Conservation (phyloP, 2,329 filamentous ascomycete species). For the Colletotrichum higginsianum region DNA sequence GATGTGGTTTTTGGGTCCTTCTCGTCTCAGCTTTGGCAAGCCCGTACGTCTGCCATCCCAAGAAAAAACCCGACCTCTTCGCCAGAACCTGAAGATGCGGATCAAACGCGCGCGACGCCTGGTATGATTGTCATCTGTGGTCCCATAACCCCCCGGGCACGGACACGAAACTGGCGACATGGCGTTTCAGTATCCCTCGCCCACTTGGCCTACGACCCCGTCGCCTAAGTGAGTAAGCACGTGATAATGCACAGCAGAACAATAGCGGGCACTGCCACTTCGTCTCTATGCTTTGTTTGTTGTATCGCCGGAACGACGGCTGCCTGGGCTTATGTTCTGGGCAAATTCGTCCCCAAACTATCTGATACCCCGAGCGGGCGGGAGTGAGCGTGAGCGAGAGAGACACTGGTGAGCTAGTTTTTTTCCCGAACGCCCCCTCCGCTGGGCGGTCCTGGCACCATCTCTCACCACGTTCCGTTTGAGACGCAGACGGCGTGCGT, state of each 20-base stretch:
- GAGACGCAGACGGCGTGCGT: neutral
- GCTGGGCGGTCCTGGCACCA: constrained; percentile 3
- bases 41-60: constrained; percentile 35
- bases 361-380: neutral
- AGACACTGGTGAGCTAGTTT: neutral
- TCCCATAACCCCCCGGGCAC: constrained; percentile 18
- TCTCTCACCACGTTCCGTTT: neutral
- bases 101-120: constrained; percentile 36
- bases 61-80: constrained; percentile 10
- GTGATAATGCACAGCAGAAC: neutral
- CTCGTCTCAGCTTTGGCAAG: constrained; percentile 31
- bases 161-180: constrained; percentile 40
- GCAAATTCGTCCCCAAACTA: neutral
- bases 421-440: constrained; percentile 11
- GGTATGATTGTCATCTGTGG: constrained; percentile 13
- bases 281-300: neutral
- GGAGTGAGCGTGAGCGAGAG: neutral
- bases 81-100: constrained; percentile 30
- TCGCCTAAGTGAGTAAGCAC: constrained; percentile 28
- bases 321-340: neutral
- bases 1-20: constrained; percentile 7
- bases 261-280: neutral
- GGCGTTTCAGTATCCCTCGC: constrained; percentile 35
- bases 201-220: constrained; percentile 31
- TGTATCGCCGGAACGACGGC: neutral